Evolutionary conservation across 2,329 filamentous ascomycete genomes (phyloP), one percentile per base, ranked within the genome.

Genomic region (Talaromyces sp.): DNA sequence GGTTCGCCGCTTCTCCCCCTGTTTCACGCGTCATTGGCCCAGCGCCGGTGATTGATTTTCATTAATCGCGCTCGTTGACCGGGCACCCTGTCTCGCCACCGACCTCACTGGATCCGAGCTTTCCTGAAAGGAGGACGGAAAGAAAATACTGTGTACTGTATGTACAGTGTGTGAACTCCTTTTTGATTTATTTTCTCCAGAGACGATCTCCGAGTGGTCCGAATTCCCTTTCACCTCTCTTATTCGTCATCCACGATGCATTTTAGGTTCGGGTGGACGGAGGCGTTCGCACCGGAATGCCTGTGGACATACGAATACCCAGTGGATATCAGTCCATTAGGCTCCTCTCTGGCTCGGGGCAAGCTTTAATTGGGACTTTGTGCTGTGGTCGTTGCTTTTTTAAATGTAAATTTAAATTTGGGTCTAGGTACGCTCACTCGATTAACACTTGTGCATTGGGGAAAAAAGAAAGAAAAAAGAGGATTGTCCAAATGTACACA

Each of bases 241-340:
- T 30, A 49, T 49, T 49, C 35, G 46, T 20, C 24, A 32, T 33
- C 39, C 29, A 19, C 16, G 47, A 53, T 53, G 29, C 16, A 47
- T 51, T 55, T 53, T 62, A 61, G 59, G 55, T 61, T 63, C 55
- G 52, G 57, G 43, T 52, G 43, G 50, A 54, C 55, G 57, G 57
- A 57, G 29, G 55, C 52, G 54, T 63, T 63, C 51, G 52, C 58
- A 58, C 55, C 46, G 29, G 41, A 20, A 11, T 39, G 24, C 20
- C n/a, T n/a, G n/a, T n/a, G n/a, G n/a, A n/a, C n/a, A n/a, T n/a
- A n/a, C n/a, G n/a, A n/a, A n/a, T n/a, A n/a, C n/a, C n/a, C n/a
- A n/a, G n/a, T n/a, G n/a, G n/a, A n/a, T n/a, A n/a, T n/a, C n/a
- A n/a, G n/a, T n/a, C 30, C 30, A 32, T 32, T 32, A 32, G 33